Percentiles rank a stretch among this genome's conserved stretches.
These are phyloP conservation scores for Dictyostelium capitatum DNA, from an alignment of 78 protist genomes.

Conservation along the genomic window DNA sequence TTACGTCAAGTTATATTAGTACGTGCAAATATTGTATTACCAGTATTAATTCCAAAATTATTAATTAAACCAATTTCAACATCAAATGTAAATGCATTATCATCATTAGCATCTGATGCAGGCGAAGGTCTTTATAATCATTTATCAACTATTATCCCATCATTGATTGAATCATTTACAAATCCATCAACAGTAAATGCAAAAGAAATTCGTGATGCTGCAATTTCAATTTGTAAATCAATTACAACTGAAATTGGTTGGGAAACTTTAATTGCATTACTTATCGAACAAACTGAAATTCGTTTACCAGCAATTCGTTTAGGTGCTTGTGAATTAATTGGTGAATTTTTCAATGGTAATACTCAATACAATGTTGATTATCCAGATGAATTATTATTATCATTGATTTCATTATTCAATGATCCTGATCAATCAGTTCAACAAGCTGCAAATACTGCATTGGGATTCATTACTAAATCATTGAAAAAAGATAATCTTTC, in stretches of 20 bases:
- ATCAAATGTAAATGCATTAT: slow-evolving; percentile 82
- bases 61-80: slow-evolving; percentile 83
- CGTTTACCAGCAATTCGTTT: slow-evolving; percentile 24
- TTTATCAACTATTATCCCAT: slow-evolving; percentile 75
- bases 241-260: slow-evolving; percentile 18
- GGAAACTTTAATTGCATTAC: slow-evolving; percentile 49
- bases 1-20: slow-evolving; percentile 84
- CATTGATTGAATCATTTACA: slow-evolving; percentile 80
- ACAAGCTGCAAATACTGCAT: slow-evolving; percentile 58
- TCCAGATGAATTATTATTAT: slow-evolving; percentile 23
- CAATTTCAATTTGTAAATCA: slow-evolving; percentile 18
- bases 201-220: slow-evolving; percentile 44
- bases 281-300: slow-evolving; percentile 58
- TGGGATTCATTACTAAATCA: slow-evolving; percentile 42
- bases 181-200: neutral
- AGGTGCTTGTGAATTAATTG: slow-evolving; percentile 53
- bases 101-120: slow-evolving; percentile 77
- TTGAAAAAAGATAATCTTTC: slow-evolving; percentile 73
- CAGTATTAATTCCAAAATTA: slow-evolving; percentile 87
- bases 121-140: slow-evolving; percentile 83
- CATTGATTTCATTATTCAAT: slow-evolving; percentile 37
- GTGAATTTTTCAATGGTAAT: slow-evolving; percentile 35
- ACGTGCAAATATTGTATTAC: slow-evolving; percentile 80
- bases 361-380: slow-evolving; percentile 20
- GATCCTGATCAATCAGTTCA: slow-evolving; percentile 62